Evolutionary conservation across 371 early-diverging fungal species (phyloP).

Genomic region (Funneliformis caledonium): DNA sequence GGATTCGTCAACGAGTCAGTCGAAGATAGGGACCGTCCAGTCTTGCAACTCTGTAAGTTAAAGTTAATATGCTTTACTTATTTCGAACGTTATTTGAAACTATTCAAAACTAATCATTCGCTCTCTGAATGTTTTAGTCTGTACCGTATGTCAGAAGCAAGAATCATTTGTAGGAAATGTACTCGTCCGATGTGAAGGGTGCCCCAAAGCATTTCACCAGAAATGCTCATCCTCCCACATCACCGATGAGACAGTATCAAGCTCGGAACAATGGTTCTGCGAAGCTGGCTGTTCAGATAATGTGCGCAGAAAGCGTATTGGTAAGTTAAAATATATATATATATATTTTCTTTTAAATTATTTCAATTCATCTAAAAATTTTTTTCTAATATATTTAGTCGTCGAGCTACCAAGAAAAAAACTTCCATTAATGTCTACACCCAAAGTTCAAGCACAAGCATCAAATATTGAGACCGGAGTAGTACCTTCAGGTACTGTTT

Average conservation of each 20-base stretch:
- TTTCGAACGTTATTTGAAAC: not conserved
- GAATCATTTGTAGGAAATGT: conserved; percentile 68
- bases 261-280: conserved; percentile 73
- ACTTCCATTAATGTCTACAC: conserved; percentile 70
- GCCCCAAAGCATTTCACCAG: conserved; percentile 84
- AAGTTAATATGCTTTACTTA: not conserved
- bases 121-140: conserved; percentile 49
- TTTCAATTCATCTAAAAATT: not conserved
- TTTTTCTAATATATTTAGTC: conserved; percentile 42
- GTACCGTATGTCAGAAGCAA: conserved; percentile 78
- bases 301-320: conserved; percentile 59
- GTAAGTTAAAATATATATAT: conserved; percentile 42
- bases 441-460: conserved; percentile 47
- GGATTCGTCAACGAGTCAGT: conserved; percentile 76
- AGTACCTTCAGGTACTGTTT: conserved; percentile 10
- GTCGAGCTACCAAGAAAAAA: conserved; percentile 72
- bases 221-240: conserved; percentile 63
- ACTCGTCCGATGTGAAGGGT: conserved; percentile 85
- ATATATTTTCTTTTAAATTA: not conserved
- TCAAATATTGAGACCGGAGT: not conserved
- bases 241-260: conserved; percentile 53
- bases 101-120: not conserved
- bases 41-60: conserved; percentile 76
- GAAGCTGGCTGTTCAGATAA: conserved; percentile 72
- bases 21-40: conserved; percentile 79